phyloP scores from a whole-genome alignment of 768 basidiomycete species.

The Saitozyma podzolica region DNA sequence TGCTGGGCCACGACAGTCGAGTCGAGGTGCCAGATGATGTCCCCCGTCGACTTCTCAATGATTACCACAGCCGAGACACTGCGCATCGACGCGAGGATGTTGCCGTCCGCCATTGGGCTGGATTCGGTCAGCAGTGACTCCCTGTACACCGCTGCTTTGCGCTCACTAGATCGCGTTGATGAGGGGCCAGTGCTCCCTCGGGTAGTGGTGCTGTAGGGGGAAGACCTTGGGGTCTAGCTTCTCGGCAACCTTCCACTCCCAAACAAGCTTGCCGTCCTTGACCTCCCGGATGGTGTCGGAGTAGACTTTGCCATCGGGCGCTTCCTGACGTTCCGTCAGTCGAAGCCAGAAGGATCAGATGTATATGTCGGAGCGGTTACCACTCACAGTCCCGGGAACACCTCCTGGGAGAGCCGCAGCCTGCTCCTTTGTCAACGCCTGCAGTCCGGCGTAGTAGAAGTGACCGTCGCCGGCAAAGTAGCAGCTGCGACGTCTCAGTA shows the following conservation, averaged over 20 bases:
- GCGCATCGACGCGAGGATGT: conserved; percentile 50
- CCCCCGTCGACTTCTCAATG: conserved; percentile 46
- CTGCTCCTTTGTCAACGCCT: conserved; percentile 16
- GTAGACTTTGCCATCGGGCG: conserved; percentile 22
- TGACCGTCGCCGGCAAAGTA: conserved; percentile 20
- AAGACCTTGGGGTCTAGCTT: conserved; percentile 24
- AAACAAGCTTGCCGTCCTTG: conserved; percentile 20
- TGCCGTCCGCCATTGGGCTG: conserved; percentile 37
- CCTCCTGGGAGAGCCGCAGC: conserved; percentile 18
- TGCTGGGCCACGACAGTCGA: conserved; percentile 50
- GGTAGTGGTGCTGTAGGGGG: conserved; percentile 20
- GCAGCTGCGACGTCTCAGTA: conserved; percentile 6
- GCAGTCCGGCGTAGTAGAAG: conserved; percentile 20
- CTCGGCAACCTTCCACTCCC: conserved; percentile 26
- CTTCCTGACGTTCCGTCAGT: conserved; percentile 10
- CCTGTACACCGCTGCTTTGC: neutral
- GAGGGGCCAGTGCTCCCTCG: conserved; percentile 23
- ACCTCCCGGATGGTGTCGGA: conserved; percentile 25
- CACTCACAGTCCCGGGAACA: conserved; percentile 20
- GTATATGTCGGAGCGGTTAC: neutral
- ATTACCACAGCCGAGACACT: conserved; percentile 42
- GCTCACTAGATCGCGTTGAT: conserved; percentile 25
- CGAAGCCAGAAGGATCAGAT: neutral
- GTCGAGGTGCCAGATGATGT: conserved; percentile 53
- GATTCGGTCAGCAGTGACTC: neutral